A percentile compares a stretch with the other conserved stretches of the same genome.
Evolutionary conservation across 306 rosid genomes (phyloP).

Genomic region (Trifolium subterraneum): DNA sequence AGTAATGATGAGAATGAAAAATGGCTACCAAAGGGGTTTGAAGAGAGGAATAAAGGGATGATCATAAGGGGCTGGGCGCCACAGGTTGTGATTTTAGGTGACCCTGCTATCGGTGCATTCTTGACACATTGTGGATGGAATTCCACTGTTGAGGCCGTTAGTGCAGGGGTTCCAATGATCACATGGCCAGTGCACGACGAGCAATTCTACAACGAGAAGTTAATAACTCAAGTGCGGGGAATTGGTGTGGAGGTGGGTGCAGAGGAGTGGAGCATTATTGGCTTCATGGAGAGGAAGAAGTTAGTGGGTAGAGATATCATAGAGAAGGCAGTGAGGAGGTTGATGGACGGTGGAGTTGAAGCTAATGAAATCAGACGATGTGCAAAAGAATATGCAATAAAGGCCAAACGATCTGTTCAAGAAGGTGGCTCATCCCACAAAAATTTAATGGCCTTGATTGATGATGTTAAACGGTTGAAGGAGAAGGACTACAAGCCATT

Average conservation of each 20-base stretch:
- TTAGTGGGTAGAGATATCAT: conserved; percentile 32
- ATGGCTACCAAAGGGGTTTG: conserved; percentile 43
- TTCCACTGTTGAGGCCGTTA: conserved; percentile 20
- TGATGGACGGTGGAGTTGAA: conserved; percentile 49
- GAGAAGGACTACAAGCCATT: conserved; percentile 15
- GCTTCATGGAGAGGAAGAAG: background rate
- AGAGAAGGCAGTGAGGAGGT: conserved; percentile 43
- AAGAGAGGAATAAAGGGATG: conserved; percentile 32
- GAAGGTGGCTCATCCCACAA: conserved; percentile 43
- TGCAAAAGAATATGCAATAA: background rate
- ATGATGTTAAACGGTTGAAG: conserved; percentile 35
- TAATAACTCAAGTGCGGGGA: conserved; percentile 41
- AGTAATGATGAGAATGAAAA: conserved; percentile 5
- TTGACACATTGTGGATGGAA: conserved; percentile 45
- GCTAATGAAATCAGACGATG: conserved; percentile 32
- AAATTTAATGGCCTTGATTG: conserved; percentile 21
- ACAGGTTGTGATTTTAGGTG: conserved; percentile 17
- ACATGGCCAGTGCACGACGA: conserved; percentile 43
- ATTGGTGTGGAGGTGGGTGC: conserved; percentile 52
- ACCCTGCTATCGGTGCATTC: conserved; percentile 22
- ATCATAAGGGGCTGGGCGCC: conserved; percentile 45
- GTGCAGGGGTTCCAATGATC: conserved; percentile 43
- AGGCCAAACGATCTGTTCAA: conserved; percentile 38
- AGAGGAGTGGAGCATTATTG: conserved; percentile 29
- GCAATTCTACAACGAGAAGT: conserved; percentile 44